Percentiles rank a stretch among this genome's conserved stretches.
Conservation (phyloP, 352 stramenopile species). For the Phytophthora pseudosyringae region DNA sequence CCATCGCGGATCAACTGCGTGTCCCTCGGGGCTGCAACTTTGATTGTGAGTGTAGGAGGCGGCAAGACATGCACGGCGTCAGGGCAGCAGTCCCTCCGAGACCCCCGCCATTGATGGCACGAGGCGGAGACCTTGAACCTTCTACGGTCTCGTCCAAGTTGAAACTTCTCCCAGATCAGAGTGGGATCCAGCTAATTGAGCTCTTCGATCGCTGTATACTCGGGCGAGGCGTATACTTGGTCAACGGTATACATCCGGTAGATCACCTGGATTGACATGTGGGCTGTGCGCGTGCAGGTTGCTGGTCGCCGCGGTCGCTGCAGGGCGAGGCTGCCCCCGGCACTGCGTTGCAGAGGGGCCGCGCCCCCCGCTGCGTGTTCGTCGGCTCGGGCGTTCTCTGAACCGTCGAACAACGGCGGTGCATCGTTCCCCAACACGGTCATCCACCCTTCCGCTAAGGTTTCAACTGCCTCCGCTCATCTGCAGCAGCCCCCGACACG, state of each 20-base stretch:
- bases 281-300: constrained; percentile 3
- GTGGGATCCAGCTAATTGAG: constrained; percentile 1
- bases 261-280: background rate
- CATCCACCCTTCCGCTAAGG: constrained; percentile 55
- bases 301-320: background rate
- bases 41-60: background rate
- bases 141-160: too few species aligned
- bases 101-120: background rate
- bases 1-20: constrained; percentile 7
- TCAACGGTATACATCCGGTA: background rate
- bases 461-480: constrained; percentile 10
- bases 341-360: background rate
- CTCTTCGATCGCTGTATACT: background rate
- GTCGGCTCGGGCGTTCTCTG: constrained; percentile 12
- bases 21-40: constrained; percentile 4
- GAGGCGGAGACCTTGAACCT: background rate
- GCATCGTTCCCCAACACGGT: constrained; percentile 36
- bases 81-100: too few species aligned
- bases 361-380: background rate
- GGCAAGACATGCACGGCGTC: too few species aligned
- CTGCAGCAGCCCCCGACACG: background rate
- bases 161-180: background rate
- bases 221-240: background rate
- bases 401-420: constrained; percentile 4
- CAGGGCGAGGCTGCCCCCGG: background rate